phyloP scores from a whole-genome alignment of 345 rosid species.

The Pugionium dolabratum region DNA sequence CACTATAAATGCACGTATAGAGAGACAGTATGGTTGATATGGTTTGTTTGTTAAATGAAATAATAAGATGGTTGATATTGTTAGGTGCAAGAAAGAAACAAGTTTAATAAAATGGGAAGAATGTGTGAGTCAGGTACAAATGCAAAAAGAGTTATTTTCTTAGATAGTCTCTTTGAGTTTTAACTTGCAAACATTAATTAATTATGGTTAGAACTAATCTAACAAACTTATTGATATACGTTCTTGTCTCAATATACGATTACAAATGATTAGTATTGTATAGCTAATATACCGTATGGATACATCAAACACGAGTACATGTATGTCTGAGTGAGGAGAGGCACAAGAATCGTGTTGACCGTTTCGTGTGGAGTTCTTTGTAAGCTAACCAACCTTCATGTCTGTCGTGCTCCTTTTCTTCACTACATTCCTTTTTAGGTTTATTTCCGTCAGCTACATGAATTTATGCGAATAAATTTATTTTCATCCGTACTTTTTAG shows the following conservation, averaged over 20 bases:
- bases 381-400: constrained; percentile 49
- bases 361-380: constrained; percentile 67
- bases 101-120: constrained; percentile 36
- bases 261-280: constrained; percentile 9
- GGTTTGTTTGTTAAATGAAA: too few species aligned
- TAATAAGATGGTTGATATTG: constrained; percentile 28
- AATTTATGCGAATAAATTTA: too few species aligned
- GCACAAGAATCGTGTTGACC: constrained; percentile 86
- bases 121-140: constrained; percentile 47
- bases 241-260: too few species aligned
- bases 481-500: too few species aligned
- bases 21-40: constrained; percentile 36
- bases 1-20: not conserved
- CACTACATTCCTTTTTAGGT: constrained; percentile 30
- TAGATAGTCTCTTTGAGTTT: constrained; percentile 1
- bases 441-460: not conserved
- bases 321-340: constrained; percentile 39
- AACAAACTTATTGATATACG: not conserved
- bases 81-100: constrained; percentile 33
- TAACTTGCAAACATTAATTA: constrained; percentile 3
- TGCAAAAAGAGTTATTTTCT: constrained; percentile 42
- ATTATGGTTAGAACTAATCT: not conserved
- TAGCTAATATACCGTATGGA: constrained; percentile 19
- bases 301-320: not conserved
- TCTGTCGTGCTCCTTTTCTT: constrained; percentile 44